Evolutionary conservation across 1,284 basidiomycete species (phyloP), one percentile per base, ranked within the genome.

Genomic region (Wolfiporia cocos): DNA sequence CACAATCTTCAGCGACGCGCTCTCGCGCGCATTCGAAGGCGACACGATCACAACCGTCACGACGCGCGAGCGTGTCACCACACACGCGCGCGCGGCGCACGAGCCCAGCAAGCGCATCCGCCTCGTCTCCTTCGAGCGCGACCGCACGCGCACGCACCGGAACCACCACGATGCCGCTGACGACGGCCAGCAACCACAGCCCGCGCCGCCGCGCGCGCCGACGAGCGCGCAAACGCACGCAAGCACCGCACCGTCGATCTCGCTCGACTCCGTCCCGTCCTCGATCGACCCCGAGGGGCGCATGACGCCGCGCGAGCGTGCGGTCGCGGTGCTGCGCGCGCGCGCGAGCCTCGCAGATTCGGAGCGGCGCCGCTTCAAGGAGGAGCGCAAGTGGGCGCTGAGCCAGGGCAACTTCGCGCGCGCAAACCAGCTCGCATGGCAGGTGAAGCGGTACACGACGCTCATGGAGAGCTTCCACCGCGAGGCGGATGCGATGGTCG

Each of bases 381-480:
- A 90, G 62, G 86, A 90, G 62, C 73, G 77, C 54, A 86, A 89
- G 59, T 90, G 86, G 86, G 86, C 86, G 2, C 56, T 80, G 38
- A 81, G 83, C 21, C 76, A 83, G 57, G 85, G 85, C 0, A 87
- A 90, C 57, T 53, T 66, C 33, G 78, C 81, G 11, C 73, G 85
- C 34, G 86, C 85, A 17, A 68, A 72, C 20, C 81, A 90, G 66
- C 77, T 89, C 69, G 78, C 77, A 50, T 87, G 83, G 80, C 82
- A 87, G 58, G 82, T 87, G 44, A 81, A 82, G 63, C 74, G 80
- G 17, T 89, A 86, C 58, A 76, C 81, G 24, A 76, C 81, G 18
- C 66, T 89, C 47, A 86, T 84, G 73, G 78, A 86, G 59, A 86
- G 83, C 51, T 88, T 85, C 55, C 79, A 80, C 49, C 69, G 76